Evolutionary conservation across 352 stramenopile species (phyloP).

Genomic region (Saprolegnia diclina): DNA sequence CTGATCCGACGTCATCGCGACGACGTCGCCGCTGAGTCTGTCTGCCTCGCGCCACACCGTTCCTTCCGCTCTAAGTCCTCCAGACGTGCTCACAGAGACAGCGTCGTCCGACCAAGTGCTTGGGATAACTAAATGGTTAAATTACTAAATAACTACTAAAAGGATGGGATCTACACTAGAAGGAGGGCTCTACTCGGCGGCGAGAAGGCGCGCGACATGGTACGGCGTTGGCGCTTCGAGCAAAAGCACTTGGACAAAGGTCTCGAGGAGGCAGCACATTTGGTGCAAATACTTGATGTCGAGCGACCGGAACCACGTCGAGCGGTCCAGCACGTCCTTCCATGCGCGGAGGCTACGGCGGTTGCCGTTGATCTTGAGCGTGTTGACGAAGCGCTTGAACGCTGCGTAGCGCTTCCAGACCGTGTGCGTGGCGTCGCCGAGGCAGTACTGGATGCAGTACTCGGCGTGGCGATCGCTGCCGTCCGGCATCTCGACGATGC

Average conservation of each 20-base stretch:
- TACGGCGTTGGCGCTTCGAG: constrained; percentile 68
- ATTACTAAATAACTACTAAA: constrained; percentile 18
- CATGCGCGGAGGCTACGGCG: constrained; percentile 49
- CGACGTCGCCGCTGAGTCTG: too few relatives aligned
- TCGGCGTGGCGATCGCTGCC: constrained; percentile 44
- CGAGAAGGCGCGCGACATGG: constrained; percentile 36
- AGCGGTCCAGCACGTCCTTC: constrained; percentile 47
- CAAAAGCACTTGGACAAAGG: constrained; percentile 67
- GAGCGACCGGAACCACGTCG: constrained; percentile 77
- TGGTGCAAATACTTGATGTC: constrained; percentile 77
- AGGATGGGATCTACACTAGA: not conserved
- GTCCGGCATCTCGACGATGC: constrained; percentile 51
- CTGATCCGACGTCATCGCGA: too few relatives aligned
- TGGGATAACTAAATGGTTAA: not conserved
- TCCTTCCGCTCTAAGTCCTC: too few relatives aligned
- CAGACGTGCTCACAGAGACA: too few relatives aligned
- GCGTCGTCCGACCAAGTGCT: too few relatives aligned
- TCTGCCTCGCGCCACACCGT: too few relatives aligned
- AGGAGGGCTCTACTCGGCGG: constrained; percentile 1
- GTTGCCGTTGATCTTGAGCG: constrained; percentile 51
- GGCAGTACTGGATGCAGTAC: constrained; percentile 72
- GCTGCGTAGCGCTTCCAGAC: constrained; percentile 71
- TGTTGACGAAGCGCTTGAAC: constrained; percentile 56
- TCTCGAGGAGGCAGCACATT: constrained; percentile 68
- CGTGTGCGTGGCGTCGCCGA: constrained; percentile 67